Percentiles rank a stretch among this genome's conserved stretches.
Evolutionary conservation across 768 basidiomycete species (phyloP).

Genomic region (Mycena kentingensis): DNA sequence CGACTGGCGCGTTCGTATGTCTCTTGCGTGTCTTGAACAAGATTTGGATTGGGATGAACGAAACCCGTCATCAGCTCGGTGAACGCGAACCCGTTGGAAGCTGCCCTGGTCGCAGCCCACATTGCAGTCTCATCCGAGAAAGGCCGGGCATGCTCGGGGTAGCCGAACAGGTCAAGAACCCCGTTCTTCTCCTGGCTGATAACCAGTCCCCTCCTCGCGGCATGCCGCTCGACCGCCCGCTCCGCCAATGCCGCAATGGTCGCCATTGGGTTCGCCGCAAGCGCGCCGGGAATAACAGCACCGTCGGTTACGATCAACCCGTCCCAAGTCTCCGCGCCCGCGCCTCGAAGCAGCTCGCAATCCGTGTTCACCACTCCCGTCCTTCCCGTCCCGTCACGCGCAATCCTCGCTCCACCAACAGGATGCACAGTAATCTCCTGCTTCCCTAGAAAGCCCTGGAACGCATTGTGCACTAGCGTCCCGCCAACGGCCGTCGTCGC

Average conservation of each 20-base stretch:
- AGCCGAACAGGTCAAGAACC: constrained; percentile 17
- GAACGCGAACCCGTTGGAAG: too few relatives aligned
- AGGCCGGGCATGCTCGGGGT: too few relatives aligned
- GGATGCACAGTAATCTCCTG: constrained; percentile 22
- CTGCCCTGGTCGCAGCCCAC: too few relatives aligned
- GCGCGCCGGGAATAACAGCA: constrained; percentile 20
- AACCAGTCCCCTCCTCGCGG: not conserved
- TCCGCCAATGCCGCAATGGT: constrained; percentile 26
- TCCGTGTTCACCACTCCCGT: constrained; percentile 19
- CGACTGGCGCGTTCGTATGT: too few relatives aligned
- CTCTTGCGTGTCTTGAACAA: too few relatives aligned
- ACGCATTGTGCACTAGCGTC: constrained; percentile 18
- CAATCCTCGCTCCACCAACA: constrained; percentile 22
- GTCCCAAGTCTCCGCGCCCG: constrained; percentile 15
- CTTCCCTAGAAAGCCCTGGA: constrained; percentile 15
- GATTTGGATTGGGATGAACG: too few relatives aligned
- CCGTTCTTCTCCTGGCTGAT: constrained; percentile 12
- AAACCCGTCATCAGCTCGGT: too few relatives aligned
- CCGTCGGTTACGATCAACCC: constrained; percentile 24
- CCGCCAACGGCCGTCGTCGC: constrained; percentile 23
- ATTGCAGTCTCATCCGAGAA: too few relatives aligned
- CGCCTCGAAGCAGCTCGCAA: constrained; percentile 18
- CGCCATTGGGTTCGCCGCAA: constrained; percentile 23
- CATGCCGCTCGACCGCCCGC: constrained; percentile 14
- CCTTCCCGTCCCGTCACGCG: constrained; percentile 21